Conservation (phyloP, 305 asterid species). For the Ruellia speciosa region DNA sequence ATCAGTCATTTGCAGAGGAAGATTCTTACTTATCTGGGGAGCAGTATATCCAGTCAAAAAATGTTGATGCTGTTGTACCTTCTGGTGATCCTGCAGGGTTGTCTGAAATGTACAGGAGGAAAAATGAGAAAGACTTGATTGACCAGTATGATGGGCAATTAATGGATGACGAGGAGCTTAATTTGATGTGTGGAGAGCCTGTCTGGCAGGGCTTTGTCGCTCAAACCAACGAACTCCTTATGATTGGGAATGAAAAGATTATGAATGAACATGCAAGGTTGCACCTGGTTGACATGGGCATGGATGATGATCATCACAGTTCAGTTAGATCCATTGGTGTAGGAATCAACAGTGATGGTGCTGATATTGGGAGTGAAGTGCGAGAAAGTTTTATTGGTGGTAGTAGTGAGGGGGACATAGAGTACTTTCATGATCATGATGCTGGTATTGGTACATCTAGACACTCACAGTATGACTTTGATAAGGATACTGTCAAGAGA, state of each 20-base stretch:
- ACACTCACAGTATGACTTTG: constrained; percentile 36
- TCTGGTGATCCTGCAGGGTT: constrained; percentile 46
- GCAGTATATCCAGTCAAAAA: constrained; percentile 59
- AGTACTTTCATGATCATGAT: constrained; percentile 60
- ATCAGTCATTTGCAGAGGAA: constrained; percentile 91
- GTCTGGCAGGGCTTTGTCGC: constrained; percentile 94
- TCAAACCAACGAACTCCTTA: constrained; percentile 62
- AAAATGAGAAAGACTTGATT: constrained; percentile 47
- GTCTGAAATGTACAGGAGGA: constrained; percentile 43
- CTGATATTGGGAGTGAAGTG: constrained; percentile 86
- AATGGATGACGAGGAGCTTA: constrained; percentile 86
- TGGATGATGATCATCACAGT: constrained; percentile 88
- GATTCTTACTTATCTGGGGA: constrained; percentile 93
- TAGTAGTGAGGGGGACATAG: constrained; percentile 77
- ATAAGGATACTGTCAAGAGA: constrained; percentile 37
- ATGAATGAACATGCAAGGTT: constrained; percentile 56
- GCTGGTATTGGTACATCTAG: constrained; percentile 36
- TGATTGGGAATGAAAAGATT: constrained; percentile 57
- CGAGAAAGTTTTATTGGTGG: constrained; percentile 84
- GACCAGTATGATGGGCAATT: constrained; percentile 82
- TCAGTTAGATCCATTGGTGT: constrained; percentile 99
- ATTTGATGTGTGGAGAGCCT: constrained; percentile 80
- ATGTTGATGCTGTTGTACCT: constrained; percentile 44
- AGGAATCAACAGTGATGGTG: constrained; percentile 86
- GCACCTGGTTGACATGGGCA: constrained; percentile 49